These are phyloP conservation scores for Aspergillus cejpii DNA, from an alignment of 2,329 filamentous ascomycete species.

Conservation along the genomic window DNA sequence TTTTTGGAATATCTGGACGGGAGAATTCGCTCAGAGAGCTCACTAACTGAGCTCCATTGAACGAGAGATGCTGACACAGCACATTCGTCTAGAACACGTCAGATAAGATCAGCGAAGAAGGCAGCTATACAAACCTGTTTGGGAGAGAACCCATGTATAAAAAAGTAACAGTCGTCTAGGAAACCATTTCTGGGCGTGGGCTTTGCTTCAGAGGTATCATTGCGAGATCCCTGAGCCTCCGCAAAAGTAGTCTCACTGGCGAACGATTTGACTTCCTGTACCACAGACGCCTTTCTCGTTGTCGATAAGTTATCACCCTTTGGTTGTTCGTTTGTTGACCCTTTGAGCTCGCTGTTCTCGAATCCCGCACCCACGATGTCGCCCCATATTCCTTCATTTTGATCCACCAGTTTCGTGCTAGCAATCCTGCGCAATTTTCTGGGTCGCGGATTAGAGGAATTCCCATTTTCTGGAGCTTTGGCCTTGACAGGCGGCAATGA, in stretches of 20 bases:
- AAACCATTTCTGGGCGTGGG: conserved; percentile 45
- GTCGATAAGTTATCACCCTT: conserved; percentile 14
- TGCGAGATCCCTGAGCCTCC: conserved; percentile 21
- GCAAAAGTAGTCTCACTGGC: conserved; percentile 34
- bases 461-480: conserved; percentile 40
- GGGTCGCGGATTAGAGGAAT: conserved; percentile 52
- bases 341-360: conserved; percentile 21
- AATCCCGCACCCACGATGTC: conserved; percentile 62
- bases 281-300: conserved; percentile 16
- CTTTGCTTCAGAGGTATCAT: conserved; percentile 11
- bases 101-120: conserved; percentile 7
- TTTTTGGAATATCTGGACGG: conserved; percentile 30
- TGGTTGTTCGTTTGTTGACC: conserved; percentile 24
- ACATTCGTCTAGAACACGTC: conserved; percentile 27
- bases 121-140: conserved; percentile 44
- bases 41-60: conserved; percentile 38
- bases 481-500: conserved; percentile 28
- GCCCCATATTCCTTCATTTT: conserved; percentile 81
- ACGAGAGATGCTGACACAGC: conserved; percentile 37
- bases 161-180: conserved; percentile 50
- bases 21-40: conserved; percentile 31
- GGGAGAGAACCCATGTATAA: conserved; percentile 53
- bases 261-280: conserved; percentile 35
- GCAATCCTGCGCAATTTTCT: conserved; percentile 83
- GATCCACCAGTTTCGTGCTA: conserved; percentile 72